phyloP scores from a whole-genome alignment of 2,329 filamentous ascomycete species.

The Stagonosporopsis tanaceti region DNA sequence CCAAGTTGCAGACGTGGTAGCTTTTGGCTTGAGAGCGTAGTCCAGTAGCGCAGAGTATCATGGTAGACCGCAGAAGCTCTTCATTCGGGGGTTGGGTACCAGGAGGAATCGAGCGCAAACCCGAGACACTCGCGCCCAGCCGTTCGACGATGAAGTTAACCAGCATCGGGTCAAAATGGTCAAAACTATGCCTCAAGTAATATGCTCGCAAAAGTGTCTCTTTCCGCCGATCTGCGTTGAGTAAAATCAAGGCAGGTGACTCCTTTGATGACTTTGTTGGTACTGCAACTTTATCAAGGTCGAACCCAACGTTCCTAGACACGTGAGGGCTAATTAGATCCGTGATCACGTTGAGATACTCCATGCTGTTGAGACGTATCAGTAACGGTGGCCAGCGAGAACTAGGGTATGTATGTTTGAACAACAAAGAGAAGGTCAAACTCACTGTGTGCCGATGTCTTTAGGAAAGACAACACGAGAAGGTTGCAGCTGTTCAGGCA shows the following conservation, averaged over 20 bases:
- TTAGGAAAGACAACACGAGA: slow-evolving; percentile 5
- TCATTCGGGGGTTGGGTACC: neutral
- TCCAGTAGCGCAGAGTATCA: slow-evolving; percentile 6
- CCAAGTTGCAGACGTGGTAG: slow-evolving; percentile 6
- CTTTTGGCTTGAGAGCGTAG: slow-evolving; percentile 1
- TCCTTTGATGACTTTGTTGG: neutral
- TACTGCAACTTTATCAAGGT: neutral
- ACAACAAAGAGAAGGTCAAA: neutral
- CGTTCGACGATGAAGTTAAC: slow-evolving; percentile 10
- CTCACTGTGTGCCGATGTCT: slow-evolving; percentile 2
- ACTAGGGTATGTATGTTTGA: neutral
- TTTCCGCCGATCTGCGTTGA: neutral
- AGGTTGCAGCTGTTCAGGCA: neutral
- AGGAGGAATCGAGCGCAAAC: neutral
- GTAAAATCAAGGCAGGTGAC: neutral
- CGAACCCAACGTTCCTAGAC: neutral
- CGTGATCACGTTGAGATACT: slow-evolving; percentile 6
- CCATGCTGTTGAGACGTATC: neutral
- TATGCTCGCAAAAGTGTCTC: slow-evolving; percentile 5
- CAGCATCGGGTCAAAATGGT: slow-evolving; percentile 6
- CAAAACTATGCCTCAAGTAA: slow-evolving; percentile 5
- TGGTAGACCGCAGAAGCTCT: neutral
- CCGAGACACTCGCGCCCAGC: neutral
- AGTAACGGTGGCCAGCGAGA: neutral
- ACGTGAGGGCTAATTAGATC: neutral